These are phyloP conservation scores for Thraustotheca clavata DNA, from an alignment of 352 stramenopile genomes.

Conservation along the genomic window DNA sequence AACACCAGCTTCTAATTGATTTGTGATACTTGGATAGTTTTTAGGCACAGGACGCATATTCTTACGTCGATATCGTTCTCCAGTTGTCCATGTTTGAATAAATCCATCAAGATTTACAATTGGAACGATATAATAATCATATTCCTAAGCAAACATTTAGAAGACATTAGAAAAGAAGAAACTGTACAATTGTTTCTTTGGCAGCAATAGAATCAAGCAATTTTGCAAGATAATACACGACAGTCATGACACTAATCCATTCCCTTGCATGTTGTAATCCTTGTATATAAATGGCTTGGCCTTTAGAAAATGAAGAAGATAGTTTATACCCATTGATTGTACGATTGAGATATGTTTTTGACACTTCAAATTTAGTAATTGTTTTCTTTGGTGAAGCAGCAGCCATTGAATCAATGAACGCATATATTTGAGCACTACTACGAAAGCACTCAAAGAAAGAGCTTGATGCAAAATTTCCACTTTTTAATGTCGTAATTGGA, in stretches of 20 bases:
- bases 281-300: slow-evolving; percentile 24
- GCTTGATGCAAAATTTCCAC: neutral
- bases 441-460: slow-evolving; percentile 32
- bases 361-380: slow-evolving; percentile 19
- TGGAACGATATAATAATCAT: slow-evolving; percentile 31
- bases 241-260: slow-evolving; percentile 27
- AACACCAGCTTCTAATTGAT: slow-evolving; percentile 21
- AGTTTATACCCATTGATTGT: slow-evolving; percentile 29
- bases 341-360: slow-evolving; percentile 18
- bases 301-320: neutral
- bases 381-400: neutral
- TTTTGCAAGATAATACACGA: slow-evolving; percentile 26
- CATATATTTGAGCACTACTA: slow-evolving; percentile 23
- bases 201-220: slow-evolving; percentile 24
- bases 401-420: slow-evolving; percentile 25
- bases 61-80: slow-evolving; percentile 28
- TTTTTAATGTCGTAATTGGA: neutral
- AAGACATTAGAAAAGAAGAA: too few species aligned
- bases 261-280: slow-evolving; percentile 31
- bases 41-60: slow-evolving; percentile 24
- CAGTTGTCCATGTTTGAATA: slow-evolving; percentile 24
- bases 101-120: slow-evolving; percentile 33
- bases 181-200: neutral
- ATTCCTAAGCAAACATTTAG: slow-evolving; percentile 8
- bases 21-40: neutral